Percentiles rank a stretch among this genome's conserved stretches.
These are phyloP conservation scores for Botrytis paeoniae DNA, from an alignment of 2,329 filamentous ascomycete species.

Conservation along the genomic window DNA sequence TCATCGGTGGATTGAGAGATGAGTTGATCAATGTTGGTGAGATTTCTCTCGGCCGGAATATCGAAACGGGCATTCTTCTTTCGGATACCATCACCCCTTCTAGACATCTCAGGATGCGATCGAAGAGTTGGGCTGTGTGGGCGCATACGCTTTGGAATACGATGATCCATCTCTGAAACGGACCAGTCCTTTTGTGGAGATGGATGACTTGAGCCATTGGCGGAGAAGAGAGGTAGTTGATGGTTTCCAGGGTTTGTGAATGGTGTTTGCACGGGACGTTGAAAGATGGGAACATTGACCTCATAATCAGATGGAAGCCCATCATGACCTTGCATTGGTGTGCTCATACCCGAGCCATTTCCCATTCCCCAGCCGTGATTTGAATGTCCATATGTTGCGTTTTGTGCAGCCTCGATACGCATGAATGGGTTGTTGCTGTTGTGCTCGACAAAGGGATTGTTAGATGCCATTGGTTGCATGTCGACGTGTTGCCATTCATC, in stretches of 20 bases:
- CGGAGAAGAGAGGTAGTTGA: slow-evolving; percentile 53
- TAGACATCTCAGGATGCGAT: slow-evolving; percentile 68
- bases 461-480: slow-evolving; percentile 62
- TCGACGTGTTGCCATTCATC: slow-evolving; percentile 64
- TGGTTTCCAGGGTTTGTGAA: slow-evolving; percentile 53
- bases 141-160: slow-evolving; percentile 58
- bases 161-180: slow-evolving; percentile 48
- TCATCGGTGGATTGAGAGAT: slow-evolving; percentile 87
- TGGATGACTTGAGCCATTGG: slow-evolving; percentile 50
- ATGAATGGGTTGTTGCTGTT: slow-evolving; percentile 65
- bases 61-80: slow-evolving; percentile 99
- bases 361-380: slow-evolving; percentile 35
- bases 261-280: slow-evolving; percentile 51
- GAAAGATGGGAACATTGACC: slow-evolving; percentile 49
- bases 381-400: slow-evolving; percentile 37
- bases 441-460: slow-evolving; percentile 58
- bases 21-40: slow-evolving; percentile 91
- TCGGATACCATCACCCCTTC: slow-evolving; percentile 60
- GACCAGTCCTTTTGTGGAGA: slow-evolving; percentile 60
- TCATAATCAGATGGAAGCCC: slow-evolving; percentile 58
- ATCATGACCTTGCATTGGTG: slow-evolving; percentile 70
- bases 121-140: slow-evolving; percentile 65
- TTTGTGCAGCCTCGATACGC: slow-evolving; percentile 54
- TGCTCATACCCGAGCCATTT: slow-evolving; percentile 66
- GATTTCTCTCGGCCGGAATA: slow-evolving; percentile 88